Evolutionary conservation across 768 basidiomycete species (phyloP).

Genomic region (Mycena vitilis): DNA sequence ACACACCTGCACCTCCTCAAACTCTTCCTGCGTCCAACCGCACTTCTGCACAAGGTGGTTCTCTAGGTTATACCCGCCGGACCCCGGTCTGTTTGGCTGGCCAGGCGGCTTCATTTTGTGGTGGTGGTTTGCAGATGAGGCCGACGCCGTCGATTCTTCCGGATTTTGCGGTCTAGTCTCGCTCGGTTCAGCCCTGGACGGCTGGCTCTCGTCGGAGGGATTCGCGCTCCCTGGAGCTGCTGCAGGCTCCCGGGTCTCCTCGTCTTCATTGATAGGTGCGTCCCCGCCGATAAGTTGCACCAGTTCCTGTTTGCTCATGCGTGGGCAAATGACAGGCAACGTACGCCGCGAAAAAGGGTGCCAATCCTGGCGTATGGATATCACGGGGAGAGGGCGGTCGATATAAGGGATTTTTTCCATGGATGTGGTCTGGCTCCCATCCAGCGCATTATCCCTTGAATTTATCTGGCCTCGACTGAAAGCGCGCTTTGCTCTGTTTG

Average conservation of each 20-base stretch:
- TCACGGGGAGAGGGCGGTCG: neutral
- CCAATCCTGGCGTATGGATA: neutral
- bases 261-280: neutral
- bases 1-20: neutral
- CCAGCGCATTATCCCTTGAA: neutral
- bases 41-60: neutral
- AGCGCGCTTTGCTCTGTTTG: too few species aligned
- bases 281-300: neutral
- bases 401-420: constrained; percentile 5
- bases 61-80: constrained; percentile 2
- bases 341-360: neutral
- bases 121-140: neutral
- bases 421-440: neutral
- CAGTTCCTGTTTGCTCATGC: neutral
- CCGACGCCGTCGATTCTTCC: neutral
- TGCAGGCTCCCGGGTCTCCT: neutral
- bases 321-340: neutral
- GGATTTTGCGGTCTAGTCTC: neutral
- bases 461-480: neutral
- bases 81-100: constrained; percentile 6
- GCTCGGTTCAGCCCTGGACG: neutral
- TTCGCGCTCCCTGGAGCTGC: neutral
- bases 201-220: too few species aligned
- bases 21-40: constrained; percentile 2
- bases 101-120: constrained; percentile 6